Base-by-base conservation (phyloP, 2,329 filamentous ascomycete genomes). In the Aspergillus aculeatus region DNA sequence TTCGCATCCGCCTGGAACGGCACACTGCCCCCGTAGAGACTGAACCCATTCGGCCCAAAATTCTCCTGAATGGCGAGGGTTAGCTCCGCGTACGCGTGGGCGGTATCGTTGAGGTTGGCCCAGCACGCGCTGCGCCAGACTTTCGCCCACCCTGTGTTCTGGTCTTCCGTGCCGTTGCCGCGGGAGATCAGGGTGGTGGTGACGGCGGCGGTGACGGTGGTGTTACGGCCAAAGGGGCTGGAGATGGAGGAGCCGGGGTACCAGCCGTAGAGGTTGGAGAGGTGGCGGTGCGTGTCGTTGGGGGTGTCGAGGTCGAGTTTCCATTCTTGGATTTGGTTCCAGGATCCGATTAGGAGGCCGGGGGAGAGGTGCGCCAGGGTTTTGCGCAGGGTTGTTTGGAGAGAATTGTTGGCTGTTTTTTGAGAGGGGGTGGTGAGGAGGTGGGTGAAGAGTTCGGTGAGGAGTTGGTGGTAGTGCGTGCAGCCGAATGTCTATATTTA, bases 1-100 rank as follows among this genome's bases (percentile, higher is more conserved):
- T 86, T 86, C 6, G 83, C 84, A 67, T 86, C 84, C 58, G 86
- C 84, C 72, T 86, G 84, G 63, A 86, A 86, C 1, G 84, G 82
- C 5, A 75, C 69, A 10, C 71, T 67, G 0, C 75, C 81, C 9
- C 64, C 71, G 65, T 85, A 86, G 78, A 85, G 83, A 47, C 76
- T 80, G 31, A 85, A 70, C 2, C 79, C 78, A 63, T 85, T 86
- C 0, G 58, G 70, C 0, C 76, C 83, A 24, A 84, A 80, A 63
- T 85, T 85, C 41, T 76, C 69, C 23, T 77, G 71, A 16, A 84
- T 78, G 1, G 82, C 78, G 44, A 81, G 81, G 5, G 77, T 73
- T 16, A 84, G 70, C 58, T 83, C 76, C 19, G 75, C 75, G 62
- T 85, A 78, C 0, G 84, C 82, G 57, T 70, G 62, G 0, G 77